These are phyloP conservation scores for Ogataea nitratoaversa DNA, from an alignment of 805 yeast species.

Conservation along the genomic window DNA sequence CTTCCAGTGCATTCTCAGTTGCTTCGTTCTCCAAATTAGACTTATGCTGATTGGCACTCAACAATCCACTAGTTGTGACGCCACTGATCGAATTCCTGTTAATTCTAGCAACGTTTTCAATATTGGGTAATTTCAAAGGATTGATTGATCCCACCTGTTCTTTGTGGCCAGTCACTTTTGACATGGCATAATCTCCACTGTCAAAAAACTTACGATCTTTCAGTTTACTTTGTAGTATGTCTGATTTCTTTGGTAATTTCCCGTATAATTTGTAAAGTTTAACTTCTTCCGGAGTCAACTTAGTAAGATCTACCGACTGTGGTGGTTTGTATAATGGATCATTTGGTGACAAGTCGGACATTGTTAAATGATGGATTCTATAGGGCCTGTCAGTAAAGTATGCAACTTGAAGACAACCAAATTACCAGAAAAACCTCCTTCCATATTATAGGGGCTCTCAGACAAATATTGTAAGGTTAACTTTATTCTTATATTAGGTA, in stretches of 20 bases:
- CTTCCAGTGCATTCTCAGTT: conserved; percentile 28
- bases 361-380: not conserved
- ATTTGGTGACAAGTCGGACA: conserved; percentile 29
- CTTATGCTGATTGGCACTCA: conserved; percentile 49
- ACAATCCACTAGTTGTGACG: conserved; percentile 28
- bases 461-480: too few relatives aligned
- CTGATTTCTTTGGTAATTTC: conserved; percentile 75
- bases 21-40: conserved; percentile 53
- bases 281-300: conserved; percentile 73
- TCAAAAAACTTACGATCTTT: conserved; percentile 91
- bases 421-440: too few relatives aligned
- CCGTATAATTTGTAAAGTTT: conserved; percentile 79
- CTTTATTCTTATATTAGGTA: too few relatives aligned
- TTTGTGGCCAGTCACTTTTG: conserved; percentile 52
- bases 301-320: conserved; percentile 43
- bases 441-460: too few relatives aligned
- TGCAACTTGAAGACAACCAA: too few relatives aligned
- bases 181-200: conserved; percentile 91
- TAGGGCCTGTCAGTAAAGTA: too few relatives aligned
- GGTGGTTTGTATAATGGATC: conserved; percentile 48
- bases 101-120: conserved; percentile 56
- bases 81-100: conserved; percentile 57
- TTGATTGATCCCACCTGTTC: conserved; percentile 29
- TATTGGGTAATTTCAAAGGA: conserved; percentile 46
- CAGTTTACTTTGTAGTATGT: conserved; percentile 66